Evolutionary conservation across 371 early-diverging fungal species (phyloP), one percentile per base, ranked within the genome.

Genomic region (Mucor mucedo): DNA sequence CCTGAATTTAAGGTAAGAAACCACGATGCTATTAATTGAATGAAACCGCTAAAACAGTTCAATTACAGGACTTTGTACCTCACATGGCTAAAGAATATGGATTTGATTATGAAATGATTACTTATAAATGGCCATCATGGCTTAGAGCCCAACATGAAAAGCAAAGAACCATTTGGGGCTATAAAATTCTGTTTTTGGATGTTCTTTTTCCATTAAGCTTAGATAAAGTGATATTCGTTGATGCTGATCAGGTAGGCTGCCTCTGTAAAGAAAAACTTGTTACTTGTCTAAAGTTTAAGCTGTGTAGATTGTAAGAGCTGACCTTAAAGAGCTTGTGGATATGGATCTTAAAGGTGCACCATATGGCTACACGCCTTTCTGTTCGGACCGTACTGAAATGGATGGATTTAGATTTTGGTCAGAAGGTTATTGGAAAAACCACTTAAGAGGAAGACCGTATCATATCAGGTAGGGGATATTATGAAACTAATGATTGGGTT

Each of bases 61-160:
- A 11, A 30, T 50, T 4, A 14, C 71, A 90, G 89, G 85, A 92
- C 38, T 95, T 95, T 64, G 82, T 98, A 7, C 96, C 97, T n/a
- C 80, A 89, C 39, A 83, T 96, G 82, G 92, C 97, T 2, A 73
- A 89, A 54, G 82, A 85, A 65, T 92, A 90, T 68, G 85, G 83
- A 10, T 97, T 98, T 71, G 90, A 93, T 38, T 96, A 93, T 68
- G 95, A 95, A 76, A 85, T 97, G 60, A 93, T 97, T 21, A 94
- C 97, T 0, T 97, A 97, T 80, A 95, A 95, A 69, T 98, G 98
- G 98, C 98, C 98, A 4, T 89, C 93, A 39, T 98, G 98, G 98
- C 83, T 98, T 14, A 84, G 94, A 35, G 76, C 80, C 16, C 95
- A 97, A 72, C 88, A 87, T 0, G 97, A 96, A 73, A 97, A 97